phyloP scores from a whole-genome alignment of 768 basidiomycete species.

The Pleurotus citrinopileatus region DNA sequence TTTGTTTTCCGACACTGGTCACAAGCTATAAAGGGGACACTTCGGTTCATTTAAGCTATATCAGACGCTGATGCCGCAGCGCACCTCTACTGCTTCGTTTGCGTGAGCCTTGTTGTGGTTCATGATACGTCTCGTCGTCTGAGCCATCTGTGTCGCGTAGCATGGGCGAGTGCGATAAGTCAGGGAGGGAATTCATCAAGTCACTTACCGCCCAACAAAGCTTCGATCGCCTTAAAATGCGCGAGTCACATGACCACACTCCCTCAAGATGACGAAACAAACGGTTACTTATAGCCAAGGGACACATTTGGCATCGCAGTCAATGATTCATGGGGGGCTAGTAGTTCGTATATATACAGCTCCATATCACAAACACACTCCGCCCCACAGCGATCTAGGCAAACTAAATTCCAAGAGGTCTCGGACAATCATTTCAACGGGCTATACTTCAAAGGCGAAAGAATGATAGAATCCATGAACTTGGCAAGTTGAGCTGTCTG shows the following conservation, averaged over 20 bases:
- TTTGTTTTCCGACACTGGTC: slow-evolving; percentile 88
- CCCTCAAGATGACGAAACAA: not conserved
- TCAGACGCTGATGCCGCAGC: slow-evolving; percentile 13
- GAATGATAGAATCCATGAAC: slow-evolving; percentile 84
- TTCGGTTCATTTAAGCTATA: slow-evolving; percentile 11
- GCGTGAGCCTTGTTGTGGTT: slow-evolving; percentile 38
- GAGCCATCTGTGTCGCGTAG: slow-evolving; percentile 57
- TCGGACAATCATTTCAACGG: slow-evolving; percentile 65
- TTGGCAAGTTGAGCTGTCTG: slow-evolving; percentile 89
- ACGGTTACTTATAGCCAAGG: not conserved
- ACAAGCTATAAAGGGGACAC: slow-evolving; percentile 54
- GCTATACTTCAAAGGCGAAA: slow-evolving; percentile 77
- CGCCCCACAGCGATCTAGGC: not conserved
- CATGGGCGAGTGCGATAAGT: slow-evolving; percentile 15
- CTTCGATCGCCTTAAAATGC: not conserved
- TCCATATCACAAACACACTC: not conserved
- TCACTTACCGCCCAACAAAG: not conserved
- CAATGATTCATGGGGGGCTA: not conserved
- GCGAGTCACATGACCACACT: not conserved
- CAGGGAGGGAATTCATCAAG: slow-evolving; percentile 19
- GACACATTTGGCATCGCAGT: not conserved
- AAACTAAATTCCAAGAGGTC: not conserved
- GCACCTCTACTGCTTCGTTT: slow-evolving; percentile 67
- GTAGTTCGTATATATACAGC: not conserved
- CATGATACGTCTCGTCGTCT: slow-evolving; percentile 49